Evolutionary conservation across 805 yeast species (phyloP), one percentile per base, ranked within the genome.

Genomic region (Pichia phayaonensis): DNA sequence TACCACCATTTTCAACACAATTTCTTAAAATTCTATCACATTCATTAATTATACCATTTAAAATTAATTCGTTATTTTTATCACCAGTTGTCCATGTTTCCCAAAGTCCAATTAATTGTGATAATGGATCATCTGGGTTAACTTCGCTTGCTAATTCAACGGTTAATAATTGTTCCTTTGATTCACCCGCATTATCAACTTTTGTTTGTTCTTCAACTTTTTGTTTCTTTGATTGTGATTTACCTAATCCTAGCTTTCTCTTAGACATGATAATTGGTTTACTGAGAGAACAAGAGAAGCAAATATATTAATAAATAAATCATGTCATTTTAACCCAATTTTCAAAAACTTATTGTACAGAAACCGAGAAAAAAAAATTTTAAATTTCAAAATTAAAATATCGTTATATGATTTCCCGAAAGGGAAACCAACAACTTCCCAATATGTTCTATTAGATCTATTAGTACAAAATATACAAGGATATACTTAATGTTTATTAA

Each of bases 21-120:
- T 74, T 73, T 62, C 90, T 73, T 56, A 90, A 72, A 34, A 89
- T 64, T 46, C 95, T 70, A 61, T 92, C 97, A 69, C 96, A 86
- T 63, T 92, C 97, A 59, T 90, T 96, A n/a, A 92, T 77, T 5
- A 90, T 75, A 23, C 97, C 97, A 60, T 90, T 86, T 51, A 86
- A 63, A 36, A 86, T 75, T 53, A 81, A 67, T 61, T 83, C 86
- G 55, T 77, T 79, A 22, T 83, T 84, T 50, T 77, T 77, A 4
- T 76, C 80, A 2, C 84, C 72, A 5, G 70, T 63, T 41, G 68
- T 59, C 66, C 79, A 87, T 4, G 87, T 81, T 16, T 71, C 67
- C 85, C 90, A 88, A 40, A 90, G 68, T 1, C 86, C 95, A 52
- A 68, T 70, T 52, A 90, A 67, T 64, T 89, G 96, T 8, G 81